phyloP scores from a whole-genome alignment of 2,329 filamentous ascomycete species.

The Cercospora nicotianae region DNA sequence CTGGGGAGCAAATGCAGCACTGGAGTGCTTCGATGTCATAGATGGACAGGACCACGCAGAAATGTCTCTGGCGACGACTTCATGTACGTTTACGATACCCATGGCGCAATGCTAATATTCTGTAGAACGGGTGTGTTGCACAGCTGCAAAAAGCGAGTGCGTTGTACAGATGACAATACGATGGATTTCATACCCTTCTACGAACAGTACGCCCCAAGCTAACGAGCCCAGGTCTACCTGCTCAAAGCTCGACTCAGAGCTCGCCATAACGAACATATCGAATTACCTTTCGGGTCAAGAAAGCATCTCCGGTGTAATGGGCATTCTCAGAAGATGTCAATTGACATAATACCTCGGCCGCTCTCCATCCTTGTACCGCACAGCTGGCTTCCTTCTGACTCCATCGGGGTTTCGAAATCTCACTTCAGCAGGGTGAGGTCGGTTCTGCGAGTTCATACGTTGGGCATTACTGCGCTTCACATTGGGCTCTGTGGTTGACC shows the following conservation, averaged over 20 bases:
- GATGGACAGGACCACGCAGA: background rate
- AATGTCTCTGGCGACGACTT: background rate
- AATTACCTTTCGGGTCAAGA: background rate
- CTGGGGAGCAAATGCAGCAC: background rate
- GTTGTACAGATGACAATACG: background rate
- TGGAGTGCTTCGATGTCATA: background rate
- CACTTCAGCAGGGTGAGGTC: background rate
- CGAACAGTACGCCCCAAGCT: background rate
- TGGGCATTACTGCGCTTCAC: background rate
- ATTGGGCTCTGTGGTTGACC: background rate
- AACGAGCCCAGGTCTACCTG: background rate
- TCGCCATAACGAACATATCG: background rate
- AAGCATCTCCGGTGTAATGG: background rate
- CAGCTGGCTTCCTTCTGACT: background rate
- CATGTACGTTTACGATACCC: conserved; percentile 9
- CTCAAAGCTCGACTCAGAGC: background rate
- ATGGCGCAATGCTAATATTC: conserved; percentile 5
- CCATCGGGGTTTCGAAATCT: background rate
- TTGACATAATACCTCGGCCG: background rate
- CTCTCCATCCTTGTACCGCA: background rate
- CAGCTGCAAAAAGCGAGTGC: background rate
- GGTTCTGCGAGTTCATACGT: background rate
- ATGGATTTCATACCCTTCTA: background rate
- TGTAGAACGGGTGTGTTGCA: background rate
- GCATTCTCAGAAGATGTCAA: background rate